Base-by-base conservation (phyloP, 2,329 filamentous ascomycete genomes). In the Verticillium longisporum region DNA sequence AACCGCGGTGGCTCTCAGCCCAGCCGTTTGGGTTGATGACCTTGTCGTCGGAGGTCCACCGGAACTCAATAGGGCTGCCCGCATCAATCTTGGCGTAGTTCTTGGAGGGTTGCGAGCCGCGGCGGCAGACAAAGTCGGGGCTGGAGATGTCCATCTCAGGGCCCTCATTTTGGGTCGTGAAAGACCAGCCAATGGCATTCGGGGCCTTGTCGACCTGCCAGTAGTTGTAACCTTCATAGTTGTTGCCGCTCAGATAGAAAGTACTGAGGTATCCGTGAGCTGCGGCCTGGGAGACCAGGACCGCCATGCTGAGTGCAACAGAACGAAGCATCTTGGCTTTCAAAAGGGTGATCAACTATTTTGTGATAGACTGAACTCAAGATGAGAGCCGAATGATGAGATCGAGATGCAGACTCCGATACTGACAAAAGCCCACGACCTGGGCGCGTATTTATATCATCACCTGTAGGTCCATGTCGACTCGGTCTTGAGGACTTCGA, bases 21-120 rank as follows among this genome's bases (percentile, higher is more conserved):
- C 84, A 80, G 73, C 83, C 81, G 68, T 83, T 80, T 70, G 83
- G 80, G 62, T 67, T 67, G 55, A 78, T 75, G 66, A 41, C 74
- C 70, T 83, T 68, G 73, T 83, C 81, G 70, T 77, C 77, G 15
- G 57, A 59, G 11, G 57, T 59, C 80, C 80, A 83, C 69, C 82
- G 76, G 66, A 79, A 74, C 62, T 66, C 71, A 61, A 83, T 65
- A 66, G 75, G 75, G 65, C 80, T 78, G 62, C 82, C 82, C 15
- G 77, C 77, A 4, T 75, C 70, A 15, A 77, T 75, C 31, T 70
- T 66, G 64, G 77, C 73, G 64, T 79, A 80, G 55, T 74, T 69
- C 32, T 69, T 61, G 9, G 68, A 74, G 45, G 74, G 67, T 54
- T 69, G 74, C 58, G 62, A 70, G 31, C 72, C 73, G 75, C 76